Conservation (phyloP, 768 basidiomycete species). For the Termitomyces titanicus region DNA sequence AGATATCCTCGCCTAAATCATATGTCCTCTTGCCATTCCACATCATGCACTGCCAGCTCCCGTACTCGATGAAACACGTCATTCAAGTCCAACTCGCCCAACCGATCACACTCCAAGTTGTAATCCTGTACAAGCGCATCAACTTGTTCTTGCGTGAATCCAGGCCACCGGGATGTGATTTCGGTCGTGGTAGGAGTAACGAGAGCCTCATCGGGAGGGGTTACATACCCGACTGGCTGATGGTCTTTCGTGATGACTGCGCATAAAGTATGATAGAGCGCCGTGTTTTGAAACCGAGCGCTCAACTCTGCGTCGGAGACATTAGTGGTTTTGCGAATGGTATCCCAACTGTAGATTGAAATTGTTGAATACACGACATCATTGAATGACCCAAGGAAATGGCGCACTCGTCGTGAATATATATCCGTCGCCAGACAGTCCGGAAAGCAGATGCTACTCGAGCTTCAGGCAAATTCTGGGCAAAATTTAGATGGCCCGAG, state of each 20-base stretch:
- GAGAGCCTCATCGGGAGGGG: conserved; percentile 56
- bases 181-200: conserved; percentile 55
- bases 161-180: conserved; percentile 70
- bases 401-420: conserved; percentile 83
- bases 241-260: conserved; percentile 39
- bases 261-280: conserved; percentile 65
- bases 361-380: not conserved
- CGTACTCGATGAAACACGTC: conserved; percentile 61
- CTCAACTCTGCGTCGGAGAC: conserved; percentile 76
- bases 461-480: conserved; percentile 65
- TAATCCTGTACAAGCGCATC: conserved; percentile 59
- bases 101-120: conserved; percentile 51
- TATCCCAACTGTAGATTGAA: conserved; percentile 59
- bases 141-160: conserved; percentile 63
- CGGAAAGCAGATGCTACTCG: conserved; percentile 67
- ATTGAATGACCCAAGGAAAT: not conserved
- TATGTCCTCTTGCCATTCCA: conserved; percentile 30
- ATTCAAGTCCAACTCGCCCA: conserved; percentile 56
- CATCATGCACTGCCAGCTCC: conserved; percentile 56
- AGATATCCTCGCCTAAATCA: conserved; percentile 7
- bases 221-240: conserved; percentile 45
- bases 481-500: not conserved
- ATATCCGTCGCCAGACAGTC: conserved; percentile 84
- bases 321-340: conserved; percentile 68
- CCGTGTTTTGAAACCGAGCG: conserved; percentile 67